phyloP scores from a whole-genome alignment of 139 green algal genomes.

The Astrephomene gubernaculifera region DNA sequence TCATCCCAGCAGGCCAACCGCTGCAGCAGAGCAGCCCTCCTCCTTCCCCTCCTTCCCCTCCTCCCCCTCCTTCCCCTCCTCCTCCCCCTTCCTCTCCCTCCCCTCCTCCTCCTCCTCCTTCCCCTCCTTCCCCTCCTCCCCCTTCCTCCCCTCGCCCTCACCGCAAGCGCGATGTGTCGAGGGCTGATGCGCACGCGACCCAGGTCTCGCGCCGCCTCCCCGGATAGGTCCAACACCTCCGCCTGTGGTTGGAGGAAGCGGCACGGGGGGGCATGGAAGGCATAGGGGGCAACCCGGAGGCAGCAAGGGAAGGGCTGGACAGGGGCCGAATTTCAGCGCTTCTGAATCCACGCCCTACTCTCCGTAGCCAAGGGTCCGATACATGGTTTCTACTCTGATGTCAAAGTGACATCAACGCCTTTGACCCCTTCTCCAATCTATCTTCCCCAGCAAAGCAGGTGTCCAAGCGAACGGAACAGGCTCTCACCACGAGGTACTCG shows the following conservation, averaged over 20 bases:
- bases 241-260: too few species aligned
- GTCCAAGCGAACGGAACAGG: too few species aligned
- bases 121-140: neutral
- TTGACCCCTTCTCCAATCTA: too few species aligned
- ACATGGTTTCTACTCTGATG: neutral
- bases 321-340: neutral
- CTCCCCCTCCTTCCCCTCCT: neutral
- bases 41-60: too few species aligned
- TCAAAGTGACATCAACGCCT: neutral
- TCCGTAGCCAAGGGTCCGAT: too few species aligned
- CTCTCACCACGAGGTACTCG: neutral
- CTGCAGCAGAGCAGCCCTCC: too few species aligned
- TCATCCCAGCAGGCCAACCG: neutral
- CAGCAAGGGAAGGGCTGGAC: neutral
- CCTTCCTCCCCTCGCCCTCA: neutral
- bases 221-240: neutral
- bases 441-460: too few species aligned
- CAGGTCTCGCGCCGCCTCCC: neutral
- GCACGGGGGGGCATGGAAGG: neutral
- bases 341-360: neutral
- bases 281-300: neutral
- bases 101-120: neutral
- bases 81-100: neutral
- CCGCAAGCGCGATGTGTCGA: slow-evolving; percentile 4
- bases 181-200: neutral